A percentile compares a stretch with the other conserved stretches of the same genome.
Evolutionary conservation across 2,329 filamentous ascomycete species (phyloP).

Genomic region (Xylariaceae sp.): DNA sequence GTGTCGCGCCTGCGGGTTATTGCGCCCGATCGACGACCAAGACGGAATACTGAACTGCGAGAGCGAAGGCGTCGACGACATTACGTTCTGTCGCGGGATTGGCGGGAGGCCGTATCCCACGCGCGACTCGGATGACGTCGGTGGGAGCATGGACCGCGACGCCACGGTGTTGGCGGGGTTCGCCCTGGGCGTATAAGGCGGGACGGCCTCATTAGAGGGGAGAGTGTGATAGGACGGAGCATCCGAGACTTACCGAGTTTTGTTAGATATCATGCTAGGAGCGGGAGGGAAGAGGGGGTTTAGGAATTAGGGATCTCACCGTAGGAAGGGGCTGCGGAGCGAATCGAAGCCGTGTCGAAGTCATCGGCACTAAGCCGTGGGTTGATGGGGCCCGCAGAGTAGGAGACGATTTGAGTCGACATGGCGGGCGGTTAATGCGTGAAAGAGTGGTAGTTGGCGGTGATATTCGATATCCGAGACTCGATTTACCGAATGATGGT

Average conservation of each 20-base stretch:
- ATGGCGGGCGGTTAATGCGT: slow-evolving; percentile 16
- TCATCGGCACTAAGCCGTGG: slow-evolving; percentile 44
- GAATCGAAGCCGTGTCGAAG: slow-evolving; percentile 62
- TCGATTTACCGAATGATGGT: not conserved
- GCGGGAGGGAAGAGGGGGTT: not conserved
- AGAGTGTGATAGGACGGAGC: slow-evolving; percentile 58
- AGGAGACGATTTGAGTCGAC: slow-evolving; percentile 27
- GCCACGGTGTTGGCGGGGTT: slow-evolving; percentile 18
- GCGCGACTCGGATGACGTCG: slow-evolving; percentile 26
- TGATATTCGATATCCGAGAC: not conserved
- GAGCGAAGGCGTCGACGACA: slow-evolving; percentile 37
- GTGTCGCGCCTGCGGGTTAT: slow-evolving; percentile 52
- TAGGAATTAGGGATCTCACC: slow-evolving; percentile 37
- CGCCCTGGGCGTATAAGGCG: slow-evolving; percentile 44
- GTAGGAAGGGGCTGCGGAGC: slow-evolving; percentile 64
- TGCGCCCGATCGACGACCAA: slow-evolving; percentile 47
- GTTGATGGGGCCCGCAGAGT: slow-evolving; percentile 22
- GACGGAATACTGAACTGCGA: slow-evolving; percentile 52
- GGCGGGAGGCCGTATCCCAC: slow-evolving; percentile 43
- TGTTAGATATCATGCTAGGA: slow-evolving; percentile 16
- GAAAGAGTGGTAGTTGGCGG: not conserved
- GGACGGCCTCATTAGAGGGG: slow-evolving; percentile 43
- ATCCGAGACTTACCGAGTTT: slow-evolving; percentile 48
- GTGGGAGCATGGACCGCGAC: slow-evolving; percentile 28
- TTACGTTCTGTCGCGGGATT: slow-evolving; percentile 38